Conservation (phyloP, 345 rosid genomes). For the Gossypioides kirkii region DNA sequence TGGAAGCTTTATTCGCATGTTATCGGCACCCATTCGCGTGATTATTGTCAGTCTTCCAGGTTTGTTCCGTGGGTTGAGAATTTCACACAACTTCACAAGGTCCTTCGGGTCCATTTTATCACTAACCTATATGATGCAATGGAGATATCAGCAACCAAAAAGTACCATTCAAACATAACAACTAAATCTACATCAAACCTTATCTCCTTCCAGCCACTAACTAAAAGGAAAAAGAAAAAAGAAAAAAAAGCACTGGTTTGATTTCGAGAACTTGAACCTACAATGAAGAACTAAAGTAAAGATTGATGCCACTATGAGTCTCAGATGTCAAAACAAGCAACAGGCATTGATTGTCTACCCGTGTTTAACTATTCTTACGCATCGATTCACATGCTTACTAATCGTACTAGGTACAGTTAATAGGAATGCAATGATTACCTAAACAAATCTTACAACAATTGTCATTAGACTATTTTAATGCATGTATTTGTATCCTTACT, state of each 20-base stretch:
- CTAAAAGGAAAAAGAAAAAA: background rate
- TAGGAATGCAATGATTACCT: background rate
- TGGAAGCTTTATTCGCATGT: slow-evolving; percentile 60
- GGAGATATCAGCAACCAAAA: slow-evolving; percentile 10
- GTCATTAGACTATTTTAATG: background rate
- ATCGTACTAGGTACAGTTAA: background rate
- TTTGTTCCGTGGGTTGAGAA: slow-evolving; percentile 57
- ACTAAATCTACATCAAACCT: background rate
- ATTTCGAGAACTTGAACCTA: background rate
- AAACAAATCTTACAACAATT: background rate
- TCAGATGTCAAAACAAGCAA: background rate
- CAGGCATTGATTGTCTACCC: background rate
- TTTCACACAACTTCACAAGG: slow-evolving; percentile 52
- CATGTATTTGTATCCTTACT: background rate
- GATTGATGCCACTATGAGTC: background rate
- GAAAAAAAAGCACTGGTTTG: background rate
- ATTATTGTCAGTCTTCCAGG: slow-evolving; percentile 59
- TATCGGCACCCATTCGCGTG: slow-evolving; percentile 67
- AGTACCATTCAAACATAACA: background rate
- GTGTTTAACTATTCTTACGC: background rate
- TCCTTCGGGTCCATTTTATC: slow-evolving; percentile 68
- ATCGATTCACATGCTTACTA: background rate
- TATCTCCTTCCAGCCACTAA: background rate
- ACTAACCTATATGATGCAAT: slow-evolving; percentile 36
- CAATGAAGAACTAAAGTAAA: background rate